Percentiles rank a stretch among this genome's conserved stretches.
Conservation (phyloP, 208 protist genomes). For the Crithidia acanthocephali region DNA sequence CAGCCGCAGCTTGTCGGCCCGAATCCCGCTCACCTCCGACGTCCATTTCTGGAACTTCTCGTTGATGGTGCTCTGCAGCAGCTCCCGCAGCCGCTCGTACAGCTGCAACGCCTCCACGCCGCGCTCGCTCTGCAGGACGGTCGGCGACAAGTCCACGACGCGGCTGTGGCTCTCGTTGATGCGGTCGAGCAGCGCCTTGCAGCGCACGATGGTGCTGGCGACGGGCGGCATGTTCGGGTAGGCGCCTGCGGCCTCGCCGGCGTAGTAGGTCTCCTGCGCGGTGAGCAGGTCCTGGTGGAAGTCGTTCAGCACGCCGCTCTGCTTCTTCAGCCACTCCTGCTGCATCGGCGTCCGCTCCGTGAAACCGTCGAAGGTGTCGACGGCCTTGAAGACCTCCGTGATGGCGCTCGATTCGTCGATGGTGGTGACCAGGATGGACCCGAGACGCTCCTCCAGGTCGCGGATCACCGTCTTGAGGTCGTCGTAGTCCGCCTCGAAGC, state of each 20-base stretch:
- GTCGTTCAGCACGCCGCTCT: slow-evolving; percentile 78
- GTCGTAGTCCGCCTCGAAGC: slow-evolving; percentile 95
- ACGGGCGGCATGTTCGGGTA: slow-evolving; percentile 95
- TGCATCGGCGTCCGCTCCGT: slow-evolving; percentile 94
- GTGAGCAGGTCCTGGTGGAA: slow-evolving; percentile 91
- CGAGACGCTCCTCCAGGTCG: slow-evolving; percentile 94
- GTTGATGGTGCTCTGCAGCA: slow-evolving; percentile 73
- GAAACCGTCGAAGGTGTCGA: slow-evolving; percentile 97
- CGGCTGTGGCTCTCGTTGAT: slow-evolving; percentile 92
- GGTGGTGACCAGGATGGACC: slow-evolving; percentile 90
- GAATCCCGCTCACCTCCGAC: slow-evolving; percentile 83
- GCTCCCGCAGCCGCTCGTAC: slow-evolving; percentile 75
- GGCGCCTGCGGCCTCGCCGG: slow-evolving; percentile 68
- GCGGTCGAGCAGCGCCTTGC: slow-evolving; percentile 94
- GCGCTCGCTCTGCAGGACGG: slow-evolving; percentile 85
- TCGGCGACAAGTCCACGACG: slow-evolving; percentile 68
- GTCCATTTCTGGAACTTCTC: slow-evolving; percentile 93
- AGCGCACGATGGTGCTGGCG: slow-evolving; percentile 92
- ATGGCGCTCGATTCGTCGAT: slow-evolving; percentile 96
- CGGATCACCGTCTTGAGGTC: slow-evolving; percentile 83
- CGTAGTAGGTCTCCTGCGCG: slow-evolving; percentile 93
- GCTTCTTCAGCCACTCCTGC: slow-evolving; percentile 95
- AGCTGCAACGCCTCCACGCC: slow-evolving; percentile 84
- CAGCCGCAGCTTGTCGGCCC: slow-evolving; percentile 95
- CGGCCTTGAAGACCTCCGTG: slow-evolving; percentile 94